Conservation (phyloP, 2,329 filamentous ascomycete species). For the Alternaria arborescens region DNA sequence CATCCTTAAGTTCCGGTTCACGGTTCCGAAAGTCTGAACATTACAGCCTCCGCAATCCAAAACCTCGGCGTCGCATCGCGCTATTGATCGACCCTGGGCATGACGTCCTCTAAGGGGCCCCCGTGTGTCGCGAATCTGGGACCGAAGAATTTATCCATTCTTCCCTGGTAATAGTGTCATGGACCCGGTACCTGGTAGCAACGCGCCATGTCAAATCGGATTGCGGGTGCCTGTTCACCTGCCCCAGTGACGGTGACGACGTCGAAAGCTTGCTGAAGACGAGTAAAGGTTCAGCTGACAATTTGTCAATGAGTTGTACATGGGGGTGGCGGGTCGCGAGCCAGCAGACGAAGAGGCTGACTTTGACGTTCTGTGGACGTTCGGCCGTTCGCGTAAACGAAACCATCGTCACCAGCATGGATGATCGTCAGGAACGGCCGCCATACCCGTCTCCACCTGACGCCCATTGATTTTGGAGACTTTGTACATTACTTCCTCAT, state of each 20-base stretch:
- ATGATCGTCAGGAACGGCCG: slow-evolving; percentile 14
- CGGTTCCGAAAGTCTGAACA: not conserved
- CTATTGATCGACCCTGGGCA: slow-evolving; percentile 4
- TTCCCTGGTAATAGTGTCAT: slow-evolving; percentile 1
- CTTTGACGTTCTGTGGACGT: not conserved
- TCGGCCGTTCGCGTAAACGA: slow-evolving; percentile 6
- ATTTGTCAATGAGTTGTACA: slow-evolving; percentile 4
- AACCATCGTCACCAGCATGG: not conserved
- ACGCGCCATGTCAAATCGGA: slow-evolving; percentile 4
- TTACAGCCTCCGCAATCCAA: not conserved
- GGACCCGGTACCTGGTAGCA: slow-evolving; percentile 10
- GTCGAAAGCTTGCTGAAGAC: not conserved
- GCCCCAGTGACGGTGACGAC: not conserved
- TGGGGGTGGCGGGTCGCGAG: not conserved
- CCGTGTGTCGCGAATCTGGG: slow-evolving; percentile 16
- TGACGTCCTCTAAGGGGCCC: slow-evolving; percentile 12
- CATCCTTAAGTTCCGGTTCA: not conserved
- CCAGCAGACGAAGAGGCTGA: not conserved
- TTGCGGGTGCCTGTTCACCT: not conserved
- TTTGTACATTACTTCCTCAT: not conserved
- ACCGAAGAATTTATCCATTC: slow-evolving; percentile 9
- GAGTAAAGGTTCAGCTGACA: not conserved
- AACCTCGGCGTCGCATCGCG: slow-evolving; percentile 3
- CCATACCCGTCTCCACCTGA: slow-evolving; percentile 11
- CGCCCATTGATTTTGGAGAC: not conserved